Base-by-base conservation (phyloP, 176 grass and related monocot genomes). In the Phoenix roebelenii region DNA sequence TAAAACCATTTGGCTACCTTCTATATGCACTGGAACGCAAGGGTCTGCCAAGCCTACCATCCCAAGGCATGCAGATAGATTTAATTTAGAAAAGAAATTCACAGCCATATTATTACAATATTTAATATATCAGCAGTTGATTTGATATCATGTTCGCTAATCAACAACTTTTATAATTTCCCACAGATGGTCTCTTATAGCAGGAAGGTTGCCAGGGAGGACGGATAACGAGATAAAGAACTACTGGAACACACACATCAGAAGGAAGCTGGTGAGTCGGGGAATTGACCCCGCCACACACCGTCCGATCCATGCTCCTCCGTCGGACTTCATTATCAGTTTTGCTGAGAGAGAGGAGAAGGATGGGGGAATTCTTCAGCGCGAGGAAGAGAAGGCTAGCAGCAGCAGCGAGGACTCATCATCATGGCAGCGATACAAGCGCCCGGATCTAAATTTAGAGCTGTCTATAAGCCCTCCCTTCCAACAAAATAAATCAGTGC, bases 141-240 rank as follows among this genome's bases (percentile, higher is more conserved):
- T 50, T 10, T 51, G 18, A 51, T 64, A 24, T 51, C 9, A 64
- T 50, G 3, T 50, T 23, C 35, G 35, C 35, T 44, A 44, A 44
- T 44, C 12, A 30, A 44, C 35, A 2, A 1, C 35, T 44, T 44
- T n/a, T 12, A 12, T 16, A 29, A 19, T 10, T 5, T 17, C 15
- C 24, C n/a, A 7, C 23, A 67, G 64, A 20, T 67, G 64, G 64
- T 67, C 64, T 5, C 5, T 67, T 0, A 67, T 67, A 35, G 64
- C 64, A 1, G 25, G 25, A 24, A 54, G 51, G 22, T 30, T 67
- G 17, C 66, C 66, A 0, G 53, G 66, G 15, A 69, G 66, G 25
- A 69, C 66, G 15, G 66, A 69, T 32, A 69, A 69, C 66, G 66
- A 69, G 19, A 69, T 69, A 24, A 69, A 69, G 30, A 69, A 69